Evolutionary conservation across 176 grass and related monocot species (phyloP).

Genomic region (Oryza meridionalis): DNA sequence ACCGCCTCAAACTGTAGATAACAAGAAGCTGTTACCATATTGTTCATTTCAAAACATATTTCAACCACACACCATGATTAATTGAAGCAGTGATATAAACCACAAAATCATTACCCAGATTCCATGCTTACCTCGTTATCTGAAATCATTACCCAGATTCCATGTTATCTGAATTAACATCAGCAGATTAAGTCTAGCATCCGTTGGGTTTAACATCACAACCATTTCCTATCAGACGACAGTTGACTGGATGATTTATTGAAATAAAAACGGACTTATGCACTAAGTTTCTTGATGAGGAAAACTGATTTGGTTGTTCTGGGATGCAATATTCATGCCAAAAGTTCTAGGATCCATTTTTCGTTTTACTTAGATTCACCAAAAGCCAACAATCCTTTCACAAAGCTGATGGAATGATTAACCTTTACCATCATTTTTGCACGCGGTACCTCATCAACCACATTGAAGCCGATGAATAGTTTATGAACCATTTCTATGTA

Average conservation of each 20-base stretch:
- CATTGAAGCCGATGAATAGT: not conserved
- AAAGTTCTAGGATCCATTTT: not conserved
- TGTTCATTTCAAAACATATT: not conserved
- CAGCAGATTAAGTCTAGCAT: not conserved
- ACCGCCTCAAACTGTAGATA: not conserved
- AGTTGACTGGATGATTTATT: not conserved
- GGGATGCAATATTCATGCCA: not conserved
- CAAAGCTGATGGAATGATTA: not conserved
- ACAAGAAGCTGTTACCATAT: not conserved
- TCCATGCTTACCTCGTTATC: not conserved
- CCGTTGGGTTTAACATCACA: not conserved
- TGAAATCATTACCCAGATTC: not conserved
- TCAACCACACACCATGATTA: not conserved
- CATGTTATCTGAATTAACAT: not conserved
- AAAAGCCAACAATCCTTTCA: not conserved
- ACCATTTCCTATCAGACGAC: not conserved
- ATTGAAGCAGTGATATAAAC: not conserved
- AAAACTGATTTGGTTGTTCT: no score
- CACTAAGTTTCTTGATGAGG: no score
- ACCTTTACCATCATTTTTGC: conserved; percentile 9
- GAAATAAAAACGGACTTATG: not conserved
- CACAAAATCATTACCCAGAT: not conserved
- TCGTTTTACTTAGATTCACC: not conserved
- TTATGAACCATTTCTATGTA: not conserved
- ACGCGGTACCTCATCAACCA: not conserved